Base-by-base conservation (phyloP, 2,329 filamentous ascomycete species). In the Penicillium sp. region DNA sequence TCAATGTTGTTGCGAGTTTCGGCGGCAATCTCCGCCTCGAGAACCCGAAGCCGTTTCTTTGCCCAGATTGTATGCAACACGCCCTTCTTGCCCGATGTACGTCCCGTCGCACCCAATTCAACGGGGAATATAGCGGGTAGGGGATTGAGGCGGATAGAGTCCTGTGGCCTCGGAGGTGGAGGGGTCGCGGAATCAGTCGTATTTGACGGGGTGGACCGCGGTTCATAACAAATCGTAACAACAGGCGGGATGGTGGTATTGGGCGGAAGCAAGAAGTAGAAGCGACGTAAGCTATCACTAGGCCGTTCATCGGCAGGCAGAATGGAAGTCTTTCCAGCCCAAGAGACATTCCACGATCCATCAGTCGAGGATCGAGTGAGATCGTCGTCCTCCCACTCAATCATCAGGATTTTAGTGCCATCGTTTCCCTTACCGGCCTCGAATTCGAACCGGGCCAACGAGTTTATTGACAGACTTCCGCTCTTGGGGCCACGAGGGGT, bases 11-110 rank as follows among this genome's bases (percentile, higher is more conserved):
- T 79, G 65, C 82, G 83, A 70, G 88, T 83, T 77, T 96, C 92
- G 8, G 80, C 78, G 10, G 84, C 85, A 65, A 96, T 93, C 78
- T 96, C 92, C 57, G 81, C 81, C 51, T 91, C 85, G 48, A 96
- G 78, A 61, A 89, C 87, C 33, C 86, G 85, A 23, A 96, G 78
- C 42, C 92, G 82, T 73, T 90, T 88, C 79, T 92, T 92, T 19
- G 90, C 93, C 91, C 93, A 97, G 57, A 93, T 86, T 2, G 91
- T 96, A 71, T 96, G 93, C 59, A 96, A 76, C 2, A 96, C 90
- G 2, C 92, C 92, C 62, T 90, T 89, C 67, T 87, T 87, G 7
- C 90, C 90, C 0, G 86, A 84, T 19, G 86, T 80, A 25, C 84
- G 81, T 13, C 85, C 84, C 23, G 85, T 88, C 4, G 84, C 82